These are phyloP conservation scores for Yamadazyma dendronema DNA, from an alignment of 1,139 yeast genomes.

Conservation along the genomic window DNA sequence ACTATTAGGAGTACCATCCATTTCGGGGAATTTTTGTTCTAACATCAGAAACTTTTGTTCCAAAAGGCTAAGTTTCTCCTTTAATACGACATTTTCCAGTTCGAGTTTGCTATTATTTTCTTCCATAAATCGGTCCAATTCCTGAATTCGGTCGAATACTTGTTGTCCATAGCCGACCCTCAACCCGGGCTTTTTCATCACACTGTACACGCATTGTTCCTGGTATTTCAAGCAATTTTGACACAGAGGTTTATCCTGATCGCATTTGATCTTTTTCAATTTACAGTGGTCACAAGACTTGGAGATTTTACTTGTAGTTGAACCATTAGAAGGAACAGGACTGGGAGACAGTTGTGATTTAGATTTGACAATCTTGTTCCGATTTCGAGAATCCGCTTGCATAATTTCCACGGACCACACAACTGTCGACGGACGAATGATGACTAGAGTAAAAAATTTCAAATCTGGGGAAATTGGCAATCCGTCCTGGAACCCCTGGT, in stretches of 20 bases:
- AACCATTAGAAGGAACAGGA: no score
- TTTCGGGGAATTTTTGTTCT: conserved; percentile 4
- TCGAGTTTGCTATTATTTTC: conserved; percentile 8
- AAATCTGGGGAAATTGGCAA: not conserved
- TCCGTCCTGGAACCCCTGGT: no score
- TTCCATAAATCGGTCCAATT: conserved; percentile 14
- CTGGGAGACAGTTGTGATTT: not conserved
- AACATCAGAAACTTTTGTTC: conserved; percentile 10
- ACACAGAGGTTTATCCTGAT: conserved; percentile 32
- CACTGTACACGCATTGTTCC: conserved; percentile 25
- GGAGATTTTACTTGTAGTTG: conserved; percentile 16
- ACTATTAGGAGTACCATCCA: not conserved
- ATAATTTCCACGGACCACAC: not conserved
- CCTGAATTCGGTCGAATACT: conserved; percentile 19
- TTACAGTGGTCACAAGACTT: conserved; percentile 37
- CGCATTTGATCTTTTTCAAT: conserved; percentile 33
- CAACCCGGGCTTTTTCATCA: conserved; percentile 30
- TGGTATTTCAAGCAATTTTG: conserved; percentile 27
- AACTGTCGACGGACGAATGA: conserved; percentile 3
- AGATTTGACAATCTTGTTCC: not conserved
- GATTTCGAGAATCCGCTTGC: not conserved
- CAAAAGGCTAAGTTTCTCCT: conserved; percentile 10
- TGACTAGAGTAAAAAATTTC: conserved; percentile 1
- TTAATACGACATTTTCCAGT: conserved; percentile 9
- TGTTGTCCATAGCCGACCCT: conserved; percentile 30